Conservation (phyloP, 2,329 filamentous ascomycete genomes). For the Raffaelea deltoideospora region DNA sequence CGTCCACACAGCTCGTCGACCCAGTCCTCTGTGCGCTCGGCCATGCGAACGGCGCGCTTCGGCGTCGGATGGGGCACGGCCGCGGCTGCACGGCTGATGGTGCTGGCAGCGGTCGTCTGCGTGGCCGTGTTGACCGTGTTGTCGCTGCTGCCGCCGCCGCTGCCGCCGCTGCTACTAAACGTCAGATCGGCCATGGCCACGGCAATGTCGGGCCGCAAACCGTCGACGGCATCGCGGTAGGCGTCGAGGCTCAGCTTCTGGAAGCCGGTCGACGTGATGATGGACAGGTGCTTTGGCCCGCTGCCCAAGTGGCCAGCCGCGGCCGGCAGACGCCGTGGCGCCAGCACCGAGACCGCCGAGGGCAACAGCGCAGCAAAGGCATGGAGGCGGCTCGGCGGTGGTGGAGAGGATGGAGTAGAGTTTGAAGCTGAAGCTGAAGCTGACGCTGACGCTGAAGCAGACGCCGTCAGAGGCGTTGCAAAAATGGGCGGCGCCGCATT, state of each 20-base stretch:
- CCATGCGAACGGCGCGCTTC: constrained; percentile 71
- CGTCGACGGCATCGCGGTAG: constrained; percentile 49
- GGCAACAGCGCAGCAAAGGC: constrained; percentile 60
- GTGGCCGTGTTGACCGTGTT: not conserved
- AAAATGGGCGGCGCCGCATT: constrained; percentile 6
- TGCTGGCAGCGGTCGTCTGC: not conserved
- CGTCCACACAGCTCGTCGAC: constrained; percentile 48
- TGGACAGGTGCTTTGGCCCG: constrained; percentile 52
- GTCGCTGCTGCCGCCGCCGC: not conserved
- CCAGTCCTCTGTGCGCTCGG: constrained; percentile 74
- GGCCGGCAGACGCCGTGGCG: constrained; percentile 62
- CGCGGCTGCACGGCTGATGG: not conserved
- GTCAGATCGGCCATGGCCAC: constrained; percentile 63
- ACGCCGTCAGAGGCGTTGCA: not conserved
- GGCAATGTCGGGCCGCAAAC: constrained; percentile 65
- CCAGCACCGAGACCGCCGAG: constrained; percentile 54
- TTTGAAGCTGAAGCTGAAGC: no score
- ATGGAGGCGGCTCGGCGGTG: constrained; percentile 38
- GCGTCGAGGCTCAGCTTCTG: constrained; percentile 50
- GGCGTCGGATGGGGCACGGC: constrained; percentile 24
- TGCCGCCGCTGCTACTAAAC: constrained; percentile 17
- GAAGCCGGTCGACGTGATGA: constrained; percentile 82
- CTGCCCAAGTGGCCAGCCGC: constrained; percentile 58
- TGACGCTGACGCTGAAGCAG: not conserved
- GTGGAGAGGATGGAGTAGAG: not conserved